Base-by-base conservation (phyloP, 2,329 filamentous ascomycete genomes). In the Trichoderma simmonsii region DNA sequence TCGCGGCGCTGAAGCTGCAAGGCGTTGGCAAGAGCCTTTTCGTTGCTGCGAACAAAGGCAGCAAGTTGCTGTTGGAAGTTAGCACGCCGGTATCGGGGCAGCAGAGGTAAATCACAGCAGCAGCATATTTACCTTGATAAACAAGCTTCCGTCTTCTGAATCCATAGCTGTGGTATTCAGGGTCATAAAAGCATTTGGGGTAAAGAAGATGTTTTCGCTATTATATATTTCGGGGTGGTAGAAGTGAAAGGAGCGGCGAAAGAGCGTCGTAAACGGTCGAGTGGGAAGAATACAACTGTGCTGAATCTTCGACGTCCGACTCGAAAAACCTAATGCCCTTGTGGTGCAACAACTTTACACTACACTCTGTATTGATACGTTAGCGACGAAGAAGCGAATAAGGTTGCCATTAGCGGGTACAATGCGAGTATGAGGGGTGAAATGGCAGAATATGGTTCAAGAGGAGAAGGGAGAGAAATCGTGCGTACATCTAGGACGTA, bases 21-120 rank as follows among this genome's bases (percentile, higher is more conserved):
- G 77, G 95, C 95, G 85, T 98, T 98, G 80, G 96, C 96, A 74
- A 99, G 89, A 48, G 95, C 95, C 84, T 97, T 97, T 84, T 99
- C 96, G 85, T 99, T 94, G 71, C 94, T 97, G 74, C 95, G 94
- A 83, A 99, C 94, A 83, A 97, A 98, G 84, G 92, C 92, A 80
- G 95, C 95, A 81, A 99, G 88, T 87, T 97, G 96, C 95, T 98
- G 81, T 48, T n/a, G 26, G 51, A 73, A 32, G 77, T 83, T 73
- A 84, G 81, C 36, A 48, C 36, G 26, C 26, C 36, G 28, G 9
- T 18, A 26, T n/a, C 34, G 34, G 24, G 34, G 39, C 36, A 60
- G 11, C 24, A 18, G 21, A 39, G 14, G 11, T 21, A 60, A 3
- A 51, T 28, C 7, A 5, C 61, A 43, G 61, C 34, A 48, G 12